Evolutionary conservation across 2,329 filamentous ascomycete species (phyloP), one percentile per base, ranked within the genome.

Genomic region (Phymatotrichopsis omnivora): DNA sequence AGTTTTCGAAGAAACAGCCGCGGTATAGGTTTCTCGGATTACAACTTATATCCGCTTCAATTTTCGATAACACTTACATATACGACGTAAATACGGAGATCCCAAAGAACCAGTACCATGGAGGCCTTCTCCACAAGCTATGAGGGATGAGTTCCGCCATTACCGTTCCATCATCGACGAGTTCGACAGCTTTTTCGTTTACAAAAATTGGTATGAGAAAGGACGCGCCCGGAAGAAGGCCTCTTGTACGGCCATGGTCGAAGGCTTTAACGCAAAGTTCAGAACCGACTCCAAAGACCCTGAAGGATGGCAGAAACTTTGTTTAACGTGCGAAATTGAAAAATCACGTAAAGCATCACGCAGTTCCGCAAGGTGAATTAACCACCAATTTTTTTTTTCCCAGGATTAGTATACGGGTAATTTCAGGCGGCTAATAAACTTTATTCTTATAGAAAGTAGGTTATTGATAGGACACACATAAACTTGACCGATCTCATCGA

Each of bases 261-360:
- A 45, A 3, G 41, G 49, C n/a, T 51, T 51, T 19, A 51, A 51
- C 12, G 5, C 11, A 3, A 36, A 19, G 2, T 51, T 48, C 8
- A 45, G 48, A 12, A 48, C 41, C n/a, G 24, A 48, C 29, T 24
- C 39, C 20, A 31, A 24, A 3, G 12, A 38, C n/a, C 39, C 48
- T 10, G 39, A n/a, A 17, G 30, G 24, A 16, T 51, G 48, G 48
- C 40, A 51, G 31, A 51, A 47, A 12, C 31, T 51, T 10, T 51
- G 44, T 23, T 36, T 34, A n/a, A 39, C 44, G 16, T 31, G 46
- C 25, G 37, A 32, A 2, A 16, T 46, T 17, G 31, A 42, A 20
- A 31, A n/a, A 25, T 49, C 12, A 42, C 47, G 23, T 37, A 28
- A 17, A 47, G 28, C 4, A 38, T 46, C 8, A 49, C 42, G 1